phyloP scores from a whole-genome alignment of 2,329 filamentous ascomycete species.

The Fusarium pseudonygamai region DNA sequence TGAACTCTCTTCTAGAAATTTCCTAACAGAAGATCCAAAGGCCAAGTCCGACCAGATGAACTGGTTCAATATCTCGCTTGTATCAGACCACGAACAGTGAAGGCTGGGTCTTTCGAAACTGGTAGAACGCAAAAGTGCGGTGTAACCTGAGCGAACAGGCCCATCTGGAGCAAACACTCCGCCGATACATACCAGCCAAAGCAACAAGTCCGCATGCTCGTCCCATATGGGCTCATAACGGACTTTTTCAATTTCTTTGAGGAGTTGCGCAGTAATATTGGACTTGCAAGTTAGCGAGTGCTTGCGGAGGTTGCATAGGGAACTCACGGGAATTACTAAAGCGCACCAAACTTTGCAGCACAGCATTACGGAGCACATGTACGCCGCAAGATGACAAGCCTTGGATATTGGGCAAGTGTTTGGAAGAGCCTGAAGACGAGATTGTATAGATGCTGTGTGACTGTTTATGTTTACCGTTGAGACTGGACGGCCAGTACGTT shows the following conservation, averaged over 20 bases:
- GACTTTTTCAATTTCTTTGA: background rate
- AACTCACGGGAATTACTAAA: slow-evolving; percentile 51
- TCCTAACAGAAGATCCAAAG: background rate
- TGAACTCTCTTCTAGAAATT: background rate
- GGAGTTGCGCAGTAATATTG: background rate
- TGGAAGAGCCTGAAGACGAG: slow-evolving; percentile 45
- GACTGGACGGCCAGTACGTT: slow-evolving; percentile 23
- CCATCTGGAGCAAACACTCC: background rate
- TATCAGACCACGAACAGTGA: background rate
- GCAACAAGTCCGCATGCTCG: background rate
- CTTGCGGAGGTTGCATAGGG: accelerated
- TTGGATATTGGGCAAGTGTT: slow-evolving; percentile 38
- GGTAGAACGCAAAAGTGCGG: background rate
- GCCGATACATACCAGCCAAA: slow-evolving; percentile 2
- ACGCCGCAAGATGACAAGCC: slow-evolving; percentile 52
- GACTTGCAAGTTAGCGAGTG: accelerated
- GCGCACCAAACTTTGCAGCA: slow-evolving; percentile 53
- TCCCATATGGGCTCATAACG: background rate
- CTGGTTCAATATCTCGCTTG: background rate
- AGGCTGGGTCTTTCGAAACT: background rate
- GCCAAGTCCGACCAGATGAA: slow-evolving; percentile 10
- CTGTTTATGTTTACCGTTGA: slow-evolving; percentile 50
- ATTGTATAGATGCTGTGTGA: slow-evolving; percentile 55
- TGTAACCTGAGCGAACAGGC: background rate
- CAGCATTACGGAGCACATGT: slow-evolving; percentile 52